Percentiles rank a stretch among this genome's conserved stretches.
Conservation (phyloP, 139 green algal species). For the Chlorella sorokiniana region DNA sequence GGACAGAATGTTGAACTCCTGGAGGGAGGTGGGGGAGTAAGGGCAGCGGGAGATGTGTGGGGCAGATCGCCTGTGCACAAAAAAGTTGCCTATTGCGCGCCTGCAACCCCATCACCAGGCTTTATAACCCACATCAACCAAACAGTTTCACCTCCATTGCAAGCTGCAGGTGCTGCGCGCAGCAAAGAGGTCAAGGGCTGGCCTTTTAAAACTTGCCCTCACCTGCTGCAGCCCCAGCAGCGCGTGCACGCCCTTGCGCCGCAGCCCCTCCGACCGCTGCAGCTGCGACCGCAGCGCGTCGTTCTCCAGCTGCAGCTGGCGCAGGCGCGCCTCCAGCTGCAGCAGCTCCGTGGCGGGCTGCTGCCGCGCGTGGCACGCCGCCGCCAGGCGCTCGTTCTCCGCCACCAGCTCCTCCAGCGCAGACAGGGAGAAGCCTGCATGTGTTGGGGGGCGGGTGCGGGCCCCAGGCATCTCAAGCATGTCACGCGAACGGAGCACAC, state of each 20-base stretch:
- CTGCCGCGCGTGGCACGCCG: neutral
- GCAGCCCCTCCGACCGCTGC: slow-evolving; percentile 33
- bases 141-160: too few species aligned
- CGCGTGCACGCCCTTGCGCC: slow-evolving; percentile 14
- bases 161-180: neutral
- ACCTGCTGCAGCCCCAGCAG: slow-evolving; percentile 35
- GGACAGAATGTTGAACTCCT: neutral
- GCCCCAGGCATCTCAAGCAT: neutral
- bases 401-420: slow-evolving; percentile 39
- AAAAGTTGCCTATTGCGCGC: too few species aligned
- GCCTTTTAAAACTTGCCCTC: neutral
- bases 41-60: neutral
- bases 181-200: neutral
- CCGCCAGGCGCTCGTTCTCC: slow-evolving; percentile 26
- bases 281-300: slow-evolving; percentile 16
- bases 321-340: neutral
- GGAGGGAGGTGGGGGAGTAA: neutral
- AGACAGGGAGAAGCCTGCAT: slow-evolving; percentile 36
- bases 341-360: neutral
- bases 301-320: slow-evolving; percentile 6
- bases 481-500: neutral
- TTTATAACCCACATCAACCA: neutral
- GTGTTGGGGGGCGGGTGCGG: neutral
- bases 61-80: too few species aligned
- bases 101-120: too few species aligned